Conservation (phyloP, 768 basidiomycete genomes). For the Solioccasus polychromus region DNA sequence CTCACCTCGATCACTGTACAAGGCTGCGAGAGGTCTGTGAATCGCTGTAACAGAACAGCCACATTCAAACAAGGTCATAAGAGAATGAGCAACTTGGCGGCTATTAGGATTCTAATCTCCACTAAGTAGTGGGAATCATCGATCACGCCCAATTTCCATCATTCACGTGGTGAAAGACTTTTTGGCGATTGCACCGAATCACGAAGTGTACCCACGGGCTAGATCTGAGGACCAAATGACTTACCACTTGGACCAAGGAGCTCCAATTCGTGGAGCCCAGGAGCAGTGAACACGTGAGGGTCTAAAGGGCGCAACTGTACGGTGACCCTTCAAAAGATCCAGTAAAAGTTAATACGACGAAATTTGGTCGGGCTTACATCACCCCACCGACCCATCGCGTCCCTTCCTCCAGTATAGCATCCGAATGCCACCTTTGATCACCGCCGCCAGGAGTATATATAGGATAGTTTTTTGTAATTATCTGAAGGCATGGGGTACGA, state of each 20-base stretch:
- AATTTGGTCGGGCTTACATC: constrained; percentile 46
- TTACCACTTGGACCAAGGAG: constrained; percentile 44
- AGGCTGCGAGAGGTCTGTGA: constrained; percentile 7
- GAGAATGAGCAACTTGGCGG: too few relatives aligned
- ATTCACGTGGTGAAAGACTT: too few relatives aligned
- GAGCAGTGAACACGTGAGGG: constrained; percentile 36
- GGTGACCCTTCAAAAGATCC: constrained; percentile 47
- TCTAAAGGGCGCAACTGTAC: constrained; percentile 54
- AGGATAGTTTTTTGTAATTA: constrained; percentile 63
- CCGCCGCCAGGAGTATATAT: constrained; percentile 68
- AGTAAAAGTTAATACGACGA: constrained; percentile 1
- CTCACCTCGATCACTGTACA: constrained; percentile 32
- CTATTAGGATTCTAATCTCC: neutral
- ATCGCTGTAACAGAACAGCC: constrained; percentile 12
- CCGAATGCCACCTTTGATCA: constrained; percentile 61
- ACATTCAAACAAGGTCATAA: constrained; percentile 12
- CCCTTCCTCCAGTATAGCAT: constrained; percentile 55
- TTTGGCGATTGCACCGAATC: too few relatives aligned
- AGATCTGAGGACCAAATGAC: too few relatives aligned
- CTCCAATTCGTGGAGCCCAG: constrained; percentile 46
- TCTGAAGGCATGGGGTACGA: constrained; percentile 55
- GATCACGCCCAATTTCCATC: too few relatives aligned
- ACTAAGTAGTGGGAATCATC: neutral
- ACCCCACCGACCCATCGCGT: constrained; percentile 70
- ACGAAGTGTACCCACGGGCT: too few relatives aligned